Percentiles rank a stretch among this genome's conserved stretches.
phyloP scores from a whole-genome alignment of 257 asterid species.

The Striga asiatica region DNA sequence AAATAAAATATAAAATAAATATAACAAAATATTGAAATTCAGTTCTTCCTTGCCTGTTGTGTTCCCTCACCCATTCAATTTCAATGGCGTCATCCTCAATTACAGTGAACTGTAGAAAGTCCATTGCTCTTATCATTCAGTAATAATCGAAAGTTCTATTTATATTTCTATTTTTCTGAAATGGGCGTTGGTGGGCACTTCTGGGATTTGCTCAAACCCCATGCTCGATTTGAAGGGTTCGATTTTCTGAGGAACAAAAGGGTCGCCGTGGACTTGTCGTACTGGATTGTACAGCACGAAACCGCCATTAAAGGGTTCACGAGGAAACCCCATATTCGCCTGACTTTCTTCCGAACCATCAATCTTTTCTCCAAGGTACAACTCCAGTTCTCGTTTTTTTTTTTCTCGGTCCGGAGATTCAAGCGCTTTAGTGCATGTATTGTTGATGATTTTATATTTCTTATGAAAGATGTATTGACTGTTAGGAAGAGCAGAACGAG shows the following conservation, averaged over 20 bases:
- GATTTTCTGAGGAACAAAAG: constrained; percentile 90
- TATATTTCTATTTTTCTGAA: background rate
- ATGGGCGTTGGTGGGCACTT: constrained; percentile 93
- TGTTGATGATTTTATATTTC: background rate
- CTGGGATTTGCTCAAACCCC: constrained; percentile 95
- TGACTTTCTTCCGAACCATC: constrained; percentile 71
- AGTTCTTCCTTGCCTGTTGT: background rate
- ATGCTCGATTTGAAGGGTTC: constrained; percentile 54
- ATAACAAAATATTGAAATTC: background rate
- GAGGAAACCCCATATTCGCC: constrained; percentile 68
- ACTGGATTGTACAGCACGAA: constrained; percentile 90
- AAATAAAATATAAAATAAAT: background rate
- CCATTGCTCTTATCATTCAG: constrained; percentile 1
- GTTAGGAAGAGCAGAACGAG: too few relatives aligned
- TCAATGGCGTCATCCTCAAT: background rate
- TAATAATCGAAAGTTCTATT: too few relatives aligned
- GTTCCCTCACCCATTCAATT: background rate
- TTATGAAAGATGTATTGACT: too few relatives aligned
- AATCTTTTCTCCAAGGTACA: constrained; percentile 80
- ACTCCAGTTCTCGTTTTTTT: background rate
- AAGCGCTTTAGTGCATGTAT: constrained; percentile 12
- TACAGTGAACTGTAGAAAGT: too few relatives aligned
- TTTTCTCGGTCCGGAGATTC: constrained; percentile 1
- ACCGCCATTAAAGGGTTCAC: constrained; percentile 69
- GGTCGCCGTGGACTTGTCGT: constrained; percentile 91